A percentile compares a stretch with the other conserved stretches of the same genome.
Conservation (phyloP, 148 eudicot species). For the Rhododendron ovatum region DNA sequence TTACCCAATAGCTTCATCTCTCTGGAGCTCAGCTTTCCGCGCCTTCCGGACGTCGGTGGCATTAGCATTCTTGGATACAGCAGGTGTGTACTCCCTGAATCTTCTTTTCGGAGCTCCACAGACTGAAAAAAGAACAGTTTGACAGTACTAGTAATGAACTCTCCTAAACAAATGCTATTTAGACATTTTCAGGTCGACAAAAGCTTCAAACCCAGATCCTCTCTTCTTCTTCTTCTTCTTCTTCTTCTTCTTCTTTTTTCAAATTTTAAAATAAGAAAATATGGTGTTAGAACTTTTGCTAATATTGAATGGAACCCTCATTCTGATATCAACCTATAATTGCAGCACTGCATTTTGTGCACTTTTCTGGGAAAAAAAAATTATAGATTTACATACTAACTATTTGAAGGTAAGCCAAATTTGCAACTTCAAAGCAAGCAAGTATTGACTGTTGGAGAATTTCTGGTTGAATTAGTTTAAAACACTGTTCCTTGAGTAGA, state of each 20-base stretch:
- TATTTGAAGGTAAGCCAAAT: not conserved
- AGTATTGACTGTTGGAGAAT: not conserved
- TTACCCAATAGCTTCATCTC: conserved; percentile 87
- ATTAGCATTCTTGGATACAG: conserved; percentile 69
- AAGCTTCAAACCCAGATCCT: not conserved
- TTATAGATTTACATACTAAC: not conserved
- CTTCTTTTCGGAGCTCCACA: conserved; percentile 96
- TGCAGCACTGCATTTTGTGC: not conserved
- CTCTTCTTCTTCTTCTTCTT: not conserved
- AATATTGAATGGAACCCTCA: not conserved
- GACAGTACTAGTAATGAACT: not conserved
- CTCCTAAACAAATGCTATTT: not conserved
- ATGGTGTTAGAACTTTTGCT: not conserved
- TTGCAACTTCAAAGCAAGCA: not conserved
- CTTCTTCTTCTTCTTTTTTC: not conserved
- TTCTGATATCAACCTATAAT: not conserved
- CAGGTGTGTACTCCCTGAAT: conserved; percentile 64
- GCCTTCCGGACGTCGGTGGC: conserved; percentile 61
- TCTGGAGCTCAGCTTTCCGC: conserved; percentile 69
- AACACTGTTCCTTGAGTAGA: not conserved
- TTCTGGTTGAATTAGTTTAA: not conserved
- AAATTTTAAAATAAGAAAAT: not conserved
- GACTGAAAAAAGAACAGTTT: conserved; percentile 38
- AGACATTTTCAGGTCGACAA: not conserved
- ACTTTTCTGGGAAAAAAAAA: not conserved